Conservation (phyloP, 805 yeast species). For the Metschnikowia gelsemii region DNA sequence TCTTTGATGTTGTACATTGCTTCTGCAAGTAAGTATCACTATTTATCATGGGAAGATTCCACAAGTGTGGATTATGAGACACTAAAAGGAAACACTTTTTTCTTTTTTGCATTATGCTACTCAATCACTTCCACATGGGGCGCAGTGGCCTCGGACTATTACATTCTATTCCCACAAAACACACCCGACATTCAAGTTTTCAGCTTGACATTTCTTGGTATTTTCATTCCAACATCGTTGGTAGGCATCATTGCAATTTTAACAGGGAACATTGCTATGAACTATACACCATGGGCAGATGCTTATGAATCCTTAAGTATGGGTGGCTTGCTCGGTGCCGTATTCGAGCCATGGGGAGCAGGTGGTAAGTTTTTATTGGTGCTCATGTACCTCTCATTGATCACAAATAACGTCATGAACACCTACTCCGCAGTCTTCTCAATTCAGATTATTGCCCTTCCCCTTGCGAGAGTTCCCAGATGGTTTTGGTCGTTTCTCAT, state of each 20-base stretch:
- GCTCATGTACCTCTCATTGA: conserved; percentile 66
- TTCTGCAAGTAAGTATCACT: conserved; percentile 47
- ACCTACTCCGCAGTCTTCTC: conserved; percentile 80
- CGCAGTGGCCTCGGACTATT: conserved; percentile 80
- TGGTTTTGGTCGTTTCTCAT: conserved; percentile 71
- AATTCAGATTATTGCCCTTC: conserved; percentile 59
- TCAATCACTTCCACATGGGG: conserved; percentile 90
- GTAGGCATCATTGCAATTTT: conserved; percentile 74
- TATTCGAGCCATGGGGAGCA: conserved; percentile 72
- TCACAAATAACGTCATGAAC: conserved; percentile 79
- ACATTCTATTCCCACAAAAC: conserved; percentile 73
- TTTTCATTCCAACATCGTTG: conserved; percentile 67
- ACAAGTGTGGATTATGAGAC: conserved; percentile 30
- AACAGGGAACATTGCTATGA: conserved; percentile 64
- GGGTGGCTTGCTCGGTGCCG: conserved; percentile 70
- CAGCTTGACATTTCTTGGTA: conserved; percentile 61
- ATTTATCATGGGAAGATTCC: conserved; percentile 27
- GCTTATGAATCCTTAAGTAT: conserved; percentile 61
- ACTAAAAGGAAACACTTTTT: conserved; percentile 64
- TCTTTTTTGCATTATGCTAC: conserved; percentile 70
- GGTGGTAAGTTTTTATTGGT: conserved; percentile 75
- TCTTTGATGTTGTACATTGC: conserved; percentile 67
- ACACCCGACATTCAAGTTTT: conserved; percentile 57
- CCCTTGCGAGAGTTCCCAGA: conserved; percentile 65
- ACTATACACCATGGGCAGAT: conserved; percentile 54